Evolutionary conservation across 2,329 filamentous ascomycete genomes (phyloP).

Genomic region (Clonostachys sp.): DNA sequence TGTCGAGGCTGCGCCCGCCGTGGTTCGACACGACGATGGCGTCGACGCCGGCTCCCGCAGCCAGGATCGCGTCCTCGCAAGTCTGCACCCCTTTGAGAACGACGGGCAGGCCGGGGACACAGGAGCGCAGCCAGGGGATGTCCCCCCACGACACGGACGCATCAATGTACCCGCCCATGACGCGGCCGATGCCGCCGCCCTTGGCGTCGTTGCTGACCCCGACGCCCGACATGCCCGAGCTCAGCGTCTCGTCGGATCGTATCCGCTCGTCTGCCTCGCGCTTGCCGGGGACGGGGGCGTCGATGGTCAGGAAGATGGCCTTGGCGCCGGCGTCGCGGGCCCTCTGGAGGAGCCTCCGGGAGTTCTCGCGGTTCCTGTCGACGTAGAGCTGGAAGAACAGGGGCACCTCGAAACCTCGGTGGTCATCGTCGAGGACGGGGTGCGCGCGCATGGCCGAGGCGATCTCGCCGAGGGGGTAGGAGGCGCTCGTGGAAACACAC

Average conservation of each 20-base stretch:
- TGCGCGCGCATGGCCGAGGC: constrained; percentile 12
- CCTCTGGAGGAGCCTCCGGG: constrained; percentile 38
- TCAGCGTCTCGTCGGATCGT: constrained; percentile 37
- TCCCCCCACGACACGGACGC: constrained; percentile 56
- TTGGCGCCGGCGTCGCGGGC: constrained; percentile 33
- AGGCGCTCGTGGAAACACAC: constrained; percentile 57
- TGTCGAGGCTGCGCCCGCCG: constrained; percentile 55
- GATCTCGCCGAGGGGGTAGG: constrained; percentile 52
- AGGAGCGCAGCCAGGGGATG: constrained; percentile 52
- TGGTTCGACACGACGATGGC: constrained; percentile 70
- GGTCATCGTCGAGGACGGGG: not conserved
- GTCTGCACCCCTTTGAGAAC: constrained; percentile 69
- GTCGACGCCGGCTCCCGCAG: constrained; percentile 55
- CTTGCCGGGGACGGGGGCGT: constrained; percentile 53
- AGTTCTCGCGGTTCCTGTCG: constrained; percentile 48
- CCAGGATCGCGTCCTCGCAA: constrained; percentile 55
- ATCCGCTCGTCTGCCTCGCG: constrained; percentile 42
- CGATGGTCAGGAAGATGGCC: constrained; percentile 54
- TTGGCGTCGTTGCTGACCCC: constrained; percentile 43
- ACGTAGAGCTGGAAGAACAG: constrained; percentile 63
- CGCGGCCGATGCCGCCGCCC: constrained; percentile 49
- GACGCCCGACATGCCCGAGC: constrained; percentile 26
- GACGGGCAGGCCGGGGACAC: constrained; percentile 47
- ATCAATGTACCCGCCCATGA: constrained; percentile 55
- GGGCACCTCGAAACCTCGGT: constrained; percentile 7